Percentiles rank a stretch among this genome's conserved stretches.
These are phyloP conservation scores for Plectosphaerella sp. DNA, from an alignment of 2,329 filamentous ascomycete genomes.

Conservation along the genomic window DNA sequence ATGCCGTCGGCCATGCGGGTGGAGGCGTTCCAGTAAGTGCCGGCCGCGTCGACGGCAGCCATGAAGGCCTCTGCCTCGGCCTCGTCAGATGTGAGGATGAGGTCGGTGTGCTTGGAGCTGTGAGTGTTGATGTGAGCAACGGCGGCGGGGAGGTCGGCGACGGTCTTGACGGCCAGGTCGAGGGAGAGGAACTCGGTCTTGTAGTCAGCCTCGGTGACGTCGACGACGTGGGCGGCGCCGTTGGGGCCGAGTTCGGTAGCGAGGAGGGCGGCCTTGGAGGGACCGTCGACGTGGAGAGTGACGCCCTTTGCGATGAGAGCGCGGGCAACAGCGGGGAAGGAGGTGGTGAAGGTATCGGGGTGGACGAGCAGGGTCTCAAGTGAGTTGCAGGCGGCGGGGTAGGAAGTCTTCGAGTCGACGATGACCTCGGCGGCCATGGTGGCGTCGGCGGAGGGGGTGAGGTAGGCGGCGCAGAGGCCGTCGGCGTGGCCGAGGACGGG, in stretches of 20 bases:
- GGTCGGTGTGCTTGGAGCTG: conserved; percentile 91
- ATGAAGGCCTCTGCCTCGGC: conserved; percentile 76
- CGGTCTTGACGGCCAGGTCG: conserved; percentile 76
- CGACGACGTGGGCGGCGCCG: conserved; percentile 44
- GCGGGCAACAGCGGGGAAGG: conserved; percentile 65
- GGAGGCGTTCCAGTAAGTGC: conserved; percentile 95
- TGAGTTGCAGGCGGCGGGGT: conserved; percentile 92
- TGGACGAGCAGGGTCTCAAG: conserved; percentile 90
- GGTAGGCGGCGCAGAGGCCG: conserved; percentile 82
- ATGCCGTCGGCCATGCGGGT: conserved; percentile 94
- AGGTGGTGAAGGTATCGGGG: conserved; percentile 57
- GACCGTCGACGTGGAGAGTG: conserved; percentile 71
- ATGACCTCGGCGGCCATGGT: conserved; percentile 71
- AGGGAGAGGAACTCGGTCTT: conserved; percentile 87
- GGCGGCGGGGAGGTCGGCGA: conserved; percentile 64
- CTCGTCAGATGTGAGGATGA: conserved; percentile 70
- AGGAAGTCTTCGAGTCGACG: conserved; percentile 88
- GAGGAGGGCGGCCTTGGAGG: conserved; percentile 60
- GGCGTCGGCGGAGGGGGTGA: conserved; percentile 72
- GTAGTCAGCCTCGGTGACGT: conserved; percentile 68
- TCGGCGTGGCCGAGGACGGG: conserved; percentile 96
- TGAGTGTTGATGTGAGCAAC: conserved; percentile 87
- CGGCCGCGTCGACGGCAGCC: conserved; percentile 79
- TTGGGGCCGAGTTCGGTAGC: conserved; percentile 23
- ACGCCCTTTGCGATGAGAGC: conserved; percentile 76